Evolutionary conservation across 371 early-diverging fungal species (phyloP), one percentile per base, ranked within the genome.

Genomic region (Capillidium rhysosporum): DNA sequence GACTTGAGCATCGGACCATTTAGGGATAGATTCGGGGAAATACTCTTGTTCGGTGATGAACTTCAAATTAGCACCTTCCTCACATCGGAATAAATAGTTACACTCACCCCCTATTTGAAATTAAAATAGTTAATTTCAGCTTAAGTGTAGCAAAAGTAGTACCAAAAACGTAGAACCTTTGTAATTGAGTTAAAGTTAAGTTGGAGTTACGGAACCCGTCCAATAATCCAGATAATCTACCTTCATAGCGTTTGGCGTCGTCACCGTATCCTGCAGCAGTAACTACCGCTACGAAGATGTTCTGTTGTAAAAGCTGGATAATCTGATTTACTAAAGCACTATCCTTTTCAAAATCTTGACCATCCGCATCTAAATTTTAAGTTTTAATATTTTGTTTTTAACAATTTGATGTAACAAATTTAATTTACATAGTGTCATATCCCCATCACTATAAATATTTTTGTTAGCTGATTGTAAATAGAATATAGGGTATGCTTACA

Each of bases 201-300:
- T 58, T 57, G 4, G 70, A 64, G 0, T 20, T 56, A 0, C 59
- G 59, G 57, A 88, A 77, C 1, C 76, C 77, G 18, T 66, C 58
- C 38, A 88, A 60, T 12, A 88, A 68, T 0, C 88, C 88, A 9
- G 73, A 64, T 2, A 88, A 65, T 18, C 89, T 65, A 38, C 67
- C 58, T 61, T 86, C 84, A 69, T 88, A 88, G 40, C 71, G 63
- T 29, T 56, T 52, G 0, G 80, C 72, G 59, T 81, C 73, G 9
- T 68, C 69, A 5, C 74, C 73, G 65, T 88, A 88, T 1, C 86
- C 86, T 0, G 89, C 89, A 7, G 89, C 89, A 3, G 89, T 88
- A 10, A 88, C 89, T 46, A 88, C 78, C 40, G 84, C 84, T 2
- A 88, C 84, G 46, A 61, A 57, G 18, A 84, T 64, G 41, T 69